Evolutionary conservation across 371 early-diverging fungal genomes (phyloP), one percentile per base, ranked within the genome.

Genomic region (Mortierella sp.): DNA sequence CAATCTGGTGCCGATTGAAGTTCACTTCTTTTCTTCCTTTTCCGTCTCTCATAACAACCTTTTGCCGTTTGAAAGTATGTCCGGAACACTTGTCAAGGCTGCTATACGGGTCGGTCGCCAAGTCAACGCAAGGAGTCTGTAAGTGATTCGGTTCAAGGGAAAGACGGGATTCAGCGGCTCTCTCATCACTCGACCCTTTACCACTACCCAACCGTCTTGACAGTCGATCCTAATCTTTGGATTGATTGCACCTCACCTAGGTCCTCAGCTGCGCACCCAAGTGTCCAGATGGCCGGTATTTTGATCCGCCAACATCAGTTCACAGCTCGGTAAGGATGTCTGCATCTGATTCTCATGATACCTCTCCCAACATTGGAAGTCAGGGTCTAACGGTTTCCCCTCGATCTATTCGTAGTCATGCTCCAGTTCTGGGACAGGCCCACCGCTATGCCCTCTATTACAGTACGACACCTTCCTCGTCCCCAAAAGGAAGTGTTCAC

Each of bases 111-210:
- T 69, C 19, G 55, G 69, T 4, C 58, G 61, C 3, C 64, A 61
- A 42, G 59, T 55, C 24, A 67, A 63, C 50, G 48, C 64, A n/a
- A 52, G 53, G 43, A 52, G 30, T 43, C 28, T 73, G 73, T 73
- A 64, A 39, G 73, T 51, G 34, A 34, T 34, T 34, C 34, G 10
- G 10, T 34, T 34, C 10, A 4, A 34, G 10, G n/a, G n/a, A n/a
- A n/a, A n/a, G n/a, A n/a, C n/a, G n/a, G n/a, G n/a, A 5, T 47
- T 14, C 19, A 21, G 28, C 26, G 19, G 45, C 23, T n/a, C 34
- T 34, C 34, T 34, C 34, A 34, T 34, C 34, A 34, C 10, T 34
- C 34, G 4, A n/a, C n/a, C n/a, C n/a, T n/a, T n/a, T n/a, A n/a
- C n/a, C n/a, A n/a, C n/a, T n/a, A n/a, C n/a, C n/a, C n/a, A n/a